Base-by-base conservation (phyloP, 768 basidiomycete species). In the Brasilioporus rufonigricans region DNA sequence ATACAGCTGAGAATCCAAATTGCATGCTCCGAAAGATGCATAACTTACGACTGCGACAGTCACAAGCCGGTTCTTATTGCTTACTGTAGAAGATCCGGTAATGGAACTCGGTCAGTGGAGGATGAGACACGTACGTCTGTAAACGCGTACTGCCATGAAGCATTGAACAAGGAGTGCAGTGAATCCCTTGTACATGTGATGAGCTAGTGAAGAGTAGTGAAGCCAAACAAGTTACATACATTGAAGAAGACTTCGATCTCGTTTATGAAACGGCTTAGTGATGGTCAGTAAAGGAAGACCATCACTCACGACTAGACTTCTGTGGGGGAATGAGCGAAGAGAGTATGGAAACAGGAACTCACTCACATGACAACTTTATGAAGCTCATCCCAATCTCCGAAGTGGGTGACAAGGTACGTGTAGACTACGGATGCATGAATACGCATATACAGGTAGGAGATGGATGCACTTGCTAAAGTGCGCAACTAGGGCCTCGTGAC, bases 101-200 rank as follows among this genome's bases (percentile, higher is more conserved):
- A 33, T 39, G 38, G 31, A 10, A 13, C 6, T 19, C n/a, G 18
- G 6, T 9, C 14, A 48, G 40, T 1, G 16, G 41, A 21, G 9
- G 13, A n/a, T 18, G n/a, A 13, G 27, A 38, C 39, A 68, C 78
- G 51, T 61, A 80, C 79, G 61, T 43, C 64, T 73, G 73, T 77
- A 83, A 1, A 84, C 73, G 1, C 82, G 79, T 57, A 74, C 67
- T 2, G 74, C 65, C 56, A 82, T 74, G 68, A 83, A 84, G 35
- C 78, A 74, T 67, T 85, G 84, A 4, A 84, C 83, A 27, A 82
- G 64, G 33, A 75, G 68, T 7, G 76, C 78, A 14, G 79, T 83
- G 27, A 82, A 64, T 26, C 75, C 61, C 66, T 67, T 31, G 12
- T 8, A 33, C 7, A 11, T 12, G 21, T 44, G 38, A 47, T 65